Evolutionary conservation across 2,329 filamentous ascomycete genomes (phyloP), one percentile per base, ranked within the genome.

Genomic region (Tolypocladium nubicola): DNA sequence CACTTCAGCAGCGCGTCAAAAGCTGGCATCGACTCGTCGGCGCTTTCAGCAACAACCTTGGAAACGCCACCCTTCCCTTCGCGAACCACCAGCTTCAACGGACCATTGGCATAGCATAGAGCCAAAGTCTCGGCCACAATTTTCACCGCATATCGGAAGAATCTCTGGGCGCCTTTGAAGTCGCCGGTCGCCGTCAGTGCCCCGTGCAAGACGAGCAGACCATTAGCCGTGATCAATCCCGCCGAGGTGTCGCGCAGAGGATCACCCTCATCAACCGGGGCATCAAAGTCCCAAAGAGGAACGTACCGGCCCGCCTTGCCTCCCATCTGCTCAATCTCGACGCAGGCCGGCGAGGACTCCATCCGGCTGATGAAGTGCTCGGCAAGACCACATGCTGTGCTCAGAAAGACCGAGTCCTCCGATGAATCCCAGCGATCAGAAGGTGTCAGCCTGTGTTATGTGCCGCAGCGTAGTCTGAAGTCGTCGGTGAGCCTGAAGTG

Each of bases 311-410:
- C 61, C 8, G 45, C 56, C 50, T 60, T 14, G 8, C 39, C 40
- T 19, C 39, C 2, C 39, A 56, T 23, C 43, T 21, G 19, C n/a
- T 13, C 2, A 6, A 66, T 61, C 62, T 66, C 61, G 3, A 63
- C 66, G 13, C 59, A 62, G 11, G 47, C 45, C 1, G 67, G 66
- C 0, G 67, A 59, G 1, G 58, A 63, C 26, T 68, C 64, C 3
- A 80, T 64, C 0, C 74, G 65, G 0, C 63, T 54, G 2, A 81
- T 58, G 59, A 81, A 82, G 57, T 79, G 79, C 53, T 78, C 69
- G 1, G 77, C 74, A 19, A 76, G 68, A 0, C 71, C 70, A 6
- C 74, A 72, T 0, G 79, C 73, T 0, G 76, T 75, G 0, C 71
- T 60, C 0, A 79, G 64, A 53, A 78, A 79, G 0, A 56, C 62